These are phyloP conservation scores for Cladobotryum mycophilum DNA, from an alignment of 2,329 filamentous ascomycete species.

Conservation along the genomic window DNA sequence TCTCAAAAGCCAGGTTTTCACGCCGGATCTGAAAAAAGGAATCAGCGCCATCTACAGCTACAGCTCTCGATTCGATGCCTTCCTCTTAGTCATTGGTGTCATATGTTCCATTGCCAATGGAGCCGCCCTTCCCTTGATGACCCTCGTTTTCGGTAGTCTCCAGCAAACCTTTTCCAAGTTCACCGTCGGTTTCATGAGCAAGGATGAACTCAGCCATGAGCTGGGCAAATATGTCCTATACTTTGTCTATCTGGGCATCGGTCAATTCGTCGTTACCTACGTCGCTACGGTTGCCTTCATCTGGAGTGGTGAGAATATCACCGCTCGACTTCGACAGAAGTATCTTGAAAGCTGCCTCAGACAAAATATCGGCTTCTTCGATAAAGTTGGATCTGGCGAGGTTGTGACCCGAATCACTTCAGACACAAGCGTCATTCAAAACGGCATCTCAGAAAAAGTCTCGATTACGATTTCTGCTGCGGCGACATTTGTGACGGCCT, in stretches of 20 bases:
- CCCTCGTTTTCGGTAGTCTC: slow-evolving; percentile 71
- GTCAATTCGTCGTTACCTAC: slow-evolving; percentile 71
- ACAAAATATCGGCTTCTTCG: slow-evolving; percentile 89
- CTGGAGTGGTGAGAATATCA: slow-evolving; percentile 74
- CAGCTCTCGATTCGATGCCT: slow-evolving; percentile 56
- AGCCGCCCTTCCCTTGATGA: slow-evolving; percentile 73
- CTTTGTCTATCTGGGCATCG: slow-evolving; percentile 79
- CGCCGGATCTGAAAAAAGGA: slow-evolving; percentile 58
- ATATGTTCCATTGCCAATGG: slow-evolving; percentile 66
- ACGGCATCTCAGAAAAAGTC: slow-evolving; percentile 88
- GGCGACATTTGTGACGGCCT: slow-evolving; percentile 80
- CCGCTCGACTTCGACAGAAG: slow-evolving; percentile 69
- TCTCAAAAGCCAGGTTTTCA: slow-evolving; percentile 61
- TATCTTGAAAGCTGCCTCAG: slow-evolving; percentile 80
- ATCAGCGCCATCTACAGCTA: slow-evolving; percentile 63
- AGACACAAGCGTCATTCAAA: slow-evolving; percentile 89
- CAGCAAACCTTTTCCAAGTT: slow-evolving; percentile 61
- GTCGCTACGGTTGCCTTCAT: slow-evolving; percentile 84
- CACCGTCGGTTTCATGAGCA: slow-evolving; percentile 34
- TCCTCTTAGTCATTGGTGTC: slow-evolving; percentile 55
- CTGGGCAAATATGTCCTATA: slow-evolving; percentile 66
- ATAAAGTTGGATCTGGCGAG: slow-evolving; percentile 87
- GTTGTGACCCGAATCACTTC: slow-evolving; percentile 92
- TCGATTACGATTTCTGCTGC: slow-evolving; percentile 68
- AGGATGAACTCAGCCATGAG: slow-evolving; percentile 51